Percentiles rank a stretch among this genome's conserved stretches.
Conservation (phyloP, 495 filamentous ascomycete genomes). For the Jackrogersella multiformis region DNA sequence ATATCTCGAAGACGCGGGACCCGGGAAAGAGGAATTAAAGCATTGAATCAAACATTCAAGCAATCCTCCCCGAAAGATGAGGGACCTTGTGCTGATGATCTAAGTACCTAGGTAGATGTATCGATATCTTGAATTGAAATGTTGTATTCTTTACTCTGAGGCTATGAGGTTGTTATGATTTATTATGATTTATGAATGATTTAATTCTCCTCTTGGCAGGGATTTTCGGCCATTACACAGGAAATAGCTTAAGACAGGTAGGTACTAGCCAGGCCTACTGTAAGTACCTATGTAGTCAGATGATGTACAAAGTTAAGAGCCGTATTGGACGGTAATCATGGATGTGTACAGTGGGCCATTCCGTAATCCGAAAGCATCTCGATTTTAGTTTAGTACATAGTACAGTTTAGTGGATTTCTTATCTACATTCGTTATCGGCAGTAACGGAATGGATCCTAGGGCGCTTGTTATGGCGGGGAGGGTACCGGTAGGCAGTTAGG, state of each 20-base stretch:
- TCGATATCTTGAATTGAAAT: background rate
- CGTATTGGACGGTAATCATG: background rate
- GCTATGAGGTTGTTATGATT: background rate
- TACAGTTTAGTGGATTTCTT: constrained; percentile 1
- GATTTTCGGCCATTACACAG: constrained; percentile 29
- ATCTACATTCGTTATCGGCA: constrained; percentile 7
- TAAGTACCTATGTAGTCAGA: too few relatives aligned
- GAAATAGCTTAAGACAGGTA: too few relatives aligned
- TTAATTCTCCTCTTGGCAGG: constrained; percentile 40
- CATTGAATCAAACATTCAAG: background rate
- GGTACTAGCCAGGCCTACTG: too few relatives aligned
- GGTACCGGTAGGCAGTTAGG: too few relatives aligned
- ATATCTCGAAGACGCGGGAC: background rate
- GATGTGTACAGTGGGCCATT: too few relatives aligned
- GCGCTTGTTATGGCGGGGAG: constrained; percentile 7
- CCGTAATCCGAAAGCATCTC: background rate
- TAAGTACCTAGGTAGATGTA: background rate
- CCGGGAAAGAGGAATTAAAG: background rate
- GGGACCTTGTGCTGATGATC: background rate
- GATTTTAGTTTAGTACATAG: background rate
- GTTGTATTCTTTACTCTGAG: too few relatives aligned
- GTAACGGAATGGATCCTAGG: constrained; percentile 5
- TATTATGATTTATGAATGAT: too few relatives aligned
- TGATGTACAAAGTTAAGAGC: too few relatives aligned
- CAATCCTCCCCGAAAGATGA: background rate